Evolutionary conservation across 1,139 yeast genomes (phyloP).

Genomic region (Scheffersomyces illinoinensis): DNA sequence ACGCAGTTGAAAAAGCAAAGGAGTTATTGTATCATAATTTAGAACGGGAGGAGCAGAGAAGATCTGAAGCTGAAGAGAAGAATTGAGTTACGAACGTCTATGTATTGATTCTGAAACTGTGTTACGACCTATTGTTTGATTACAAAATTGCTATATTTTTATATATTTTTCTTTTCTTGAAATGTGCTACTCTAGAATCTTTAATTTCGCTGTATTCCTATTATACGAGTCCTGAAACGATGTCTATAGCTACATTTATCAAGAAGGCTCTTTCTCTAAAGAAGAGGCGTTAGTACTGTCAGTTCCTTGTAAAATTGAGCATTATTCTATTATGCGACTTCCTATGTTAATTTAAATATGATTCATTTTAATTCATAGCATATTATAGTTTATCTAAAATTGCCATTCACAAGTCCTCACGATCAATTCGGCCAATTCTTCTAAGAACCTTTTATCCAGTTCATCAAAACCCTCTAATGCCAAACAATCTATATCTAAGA

Average conservation of each 20-base stretch:
- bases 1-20: conserved; percentile 70
- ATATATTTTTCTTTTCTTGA: neutral
- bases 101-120: neutral
- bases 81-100: neutral
- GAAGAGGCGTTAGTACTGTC: neutral
- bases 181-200: neutral
- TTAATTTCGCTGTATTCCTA: neutral
- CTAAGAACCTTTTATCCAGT: conserved; percentile 59
- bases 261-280: neutral
- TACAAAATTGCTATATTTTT: neutral
- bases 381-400: neutral
- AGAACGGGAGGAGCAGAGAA: conserved; percentile 76
- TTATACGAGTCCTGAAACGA: neutral
- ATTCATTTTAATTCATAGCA: neutral
- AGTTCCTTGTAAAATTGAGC: too few relatives aligned
- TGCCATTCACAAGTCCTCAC: conserved; percentile 49
- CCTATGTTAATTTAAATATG: neutral
- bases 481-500: conserved; percentile 83
- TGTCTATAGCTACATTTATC: neutral
- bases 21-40: conserved; percentile 69
- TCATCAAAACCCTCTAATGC: conserved; percentile 64
- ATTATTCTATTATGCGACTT: neutral
- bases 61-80: conserved; percentile 33
- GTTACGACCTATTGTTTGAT: neutral
- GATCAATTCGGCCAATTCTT: conserved; percentile 54